phyloP scores from a whole-genome alignment of 73 alveolate genomes.

The Paramecium tetraurelia region DNA sequence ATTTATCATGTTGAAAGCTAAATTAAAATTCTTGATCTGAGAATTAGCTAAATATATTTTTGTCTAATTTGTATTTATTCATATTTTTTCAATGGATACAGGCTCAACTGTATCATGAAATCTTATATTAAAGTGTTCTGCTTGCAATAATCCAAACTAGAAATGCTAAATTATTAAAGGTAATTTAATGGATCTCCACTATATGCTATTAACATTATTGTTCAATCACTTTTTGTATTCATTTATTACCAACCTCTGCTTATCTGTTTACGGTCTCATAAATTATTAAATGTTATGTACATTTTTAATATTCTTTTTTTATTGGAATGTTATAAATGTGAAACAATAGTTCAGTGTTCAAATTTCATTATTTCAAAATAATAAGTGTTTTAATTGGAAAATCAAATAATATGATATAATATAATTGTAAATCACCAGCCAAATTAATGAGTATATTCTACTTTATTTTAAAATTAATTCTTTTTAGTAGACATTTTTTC shows the following conservation, averaged over 20 bases:
- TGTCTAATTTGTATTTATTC: constrained; percentile 69
- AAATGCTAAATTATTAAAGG: constrained; percentile 61
- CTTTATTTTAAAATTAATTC: neutral
- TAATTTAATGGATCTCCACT: constrained; percentile 3
- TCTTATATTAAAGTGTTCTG: constrained; percentile 85
- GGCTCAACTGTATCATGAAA: constrained; percentile 91
- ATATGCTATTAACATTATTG: neutral
- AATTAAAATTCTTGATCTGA: constrained; percentile 72
- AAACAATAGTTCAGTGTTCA: neutral
- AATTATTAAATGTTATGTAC: neutral
- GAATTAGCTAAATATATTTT: constrained; percentile 81
- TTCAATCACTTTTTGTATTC: constrained; percentile 4
- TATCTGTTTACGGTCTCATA: constrained; percentile 41
- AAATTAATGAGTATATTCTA: neutral
- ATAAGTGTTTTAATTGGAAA: no score
- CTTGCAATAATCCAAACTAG: constrained; percentile 74
- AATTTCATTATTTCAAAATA: no score
- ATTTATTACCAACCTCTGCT: neutral
- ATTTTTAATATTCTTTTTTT: neutral
- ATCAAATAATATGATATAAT: neutral
- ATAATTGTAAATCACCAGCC: neutral
- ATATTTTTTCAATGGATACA: constrained; percentile 38
- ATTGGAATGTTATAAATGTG: neutral
- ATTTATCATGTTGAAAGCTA: constrained; percentile 94
- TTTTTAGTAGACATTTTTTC: neutral